Percentiles rank a stretch among this genome's conserved stretches.
phyloP scores from a whole-genome alignment of 495 filamentous ascomycete genomes.

The Trichoderma virens region DNA sequence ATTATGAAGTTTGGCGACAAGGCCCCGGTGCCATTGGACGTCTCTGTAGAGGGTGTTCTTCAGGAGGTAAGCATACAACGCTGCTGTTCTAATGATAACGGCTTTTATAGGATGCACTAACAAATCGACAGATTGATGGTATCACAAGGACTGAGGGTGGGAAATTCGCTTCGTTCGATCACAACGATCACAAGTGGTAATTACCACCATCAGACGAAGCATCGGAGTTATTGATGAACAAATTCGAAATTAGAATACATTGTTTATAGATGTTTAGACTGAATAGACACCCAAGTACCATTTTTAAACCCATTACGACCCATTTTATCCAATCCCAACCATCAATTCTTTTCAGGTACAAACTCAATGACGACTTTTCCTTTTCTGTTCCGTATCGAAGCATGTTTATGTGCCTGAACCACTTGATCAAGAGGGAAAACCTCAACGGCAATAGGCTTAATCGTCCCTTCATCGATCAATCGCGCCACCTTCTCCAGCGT shows the following conservation, averaged over 20 bases:
- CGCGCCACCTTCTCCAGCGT: conserved; percentile 38
- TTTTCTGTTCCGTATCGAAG: conserved; percentile 10
- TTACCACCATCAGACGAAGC: not conserved
- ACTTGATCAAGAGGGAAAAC: conserved; percentile 41
- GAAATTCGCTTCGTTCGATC: not conserved
- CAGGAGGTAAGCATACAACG: not conserved
- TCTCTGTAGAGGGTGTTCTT: not conserved
- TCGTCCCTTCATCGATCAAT: conserved; percentile 39
- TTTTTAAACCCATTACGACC: not conserved
- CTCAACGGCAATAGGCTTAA: conserved; percentile 39
- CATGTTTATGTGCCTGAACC: conserved; percentile 33
- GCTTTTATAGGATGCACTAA: not conserved
- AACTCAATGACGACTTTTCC: conserved; percentile 19
- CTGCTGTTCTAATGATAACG: too few relatives aligned
- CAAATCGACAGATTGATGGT: not conserved
- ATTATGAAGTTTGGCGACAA: not conserved
- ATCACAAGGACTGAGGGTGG: not conserved
- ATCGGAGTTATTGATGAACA: too few relatives aligned
- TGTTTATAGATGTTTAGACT: too few relatives aligned
- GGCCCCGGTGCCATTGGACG: not conserved
- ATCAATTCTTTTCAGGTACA: not conserved
- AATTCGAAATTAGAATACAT: too few relatives aligned
- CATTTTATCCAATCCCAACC: not conserved
- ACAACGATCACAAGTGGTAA: not conserved
- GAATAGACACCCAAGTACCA: not conserved